phyloP scores from a whole-genome alignment of 225 moss, liverwort and hornwort species.

The Anthoceros angustus region DNA sequence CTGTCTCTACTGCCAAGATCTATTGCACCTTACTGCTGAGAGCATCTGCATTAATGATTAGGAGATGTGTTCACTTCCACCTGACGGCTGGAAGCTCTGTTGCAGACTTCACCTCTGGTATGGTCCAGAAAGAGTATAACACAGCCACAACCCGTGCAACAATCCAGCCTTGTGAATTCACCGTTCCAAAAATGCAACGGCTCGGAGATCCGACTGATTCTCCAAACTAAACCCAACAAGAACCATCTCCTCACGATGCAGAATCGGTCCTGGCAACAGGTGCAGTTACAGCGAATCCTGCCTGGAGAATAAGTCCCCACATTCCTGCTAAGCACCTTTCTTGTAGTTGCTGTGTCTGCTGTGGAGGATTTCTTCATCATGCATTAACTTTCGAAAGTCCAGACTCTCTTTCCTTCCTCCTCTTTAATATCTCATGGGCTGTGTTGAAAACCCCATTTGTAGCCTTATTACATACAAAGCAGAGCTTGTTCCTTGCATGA shows the following conservation, averaged over 20 bases:
- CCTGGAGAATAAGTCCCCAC: too few species aligned
- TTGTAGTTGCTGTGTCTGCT: too few species aligned
- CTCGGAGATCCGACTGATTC: too few species aligned
- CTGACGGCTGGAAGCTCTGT: constrained; percentile 76
- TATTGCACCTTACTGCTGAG: not conserved
- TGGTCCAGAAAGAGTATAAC: constrained; percentile 65
- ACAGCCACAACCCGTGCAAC: constrained; percentile 65
- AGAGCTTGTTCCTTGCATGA: constrained; percentile 60
- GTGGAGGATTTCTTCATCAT: too few species aligned
- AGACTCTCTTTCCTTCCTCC: constrained; percentile 35
- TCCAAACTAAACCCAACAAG: too few species aligned
- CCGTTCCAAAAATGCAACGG: too few species aligned
- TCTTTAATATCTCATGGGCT: constrained; percentile 67
- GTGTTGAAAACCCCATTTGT: constrained; percentile 96
- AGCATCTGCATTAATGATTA: not conserved
- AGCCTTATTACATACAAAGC: constrained; percentile 83
- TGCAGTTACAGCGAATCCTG: too few species aligned
- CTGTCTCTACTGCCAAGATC: not conserved
- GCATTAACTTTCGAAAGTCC: too few species aligned
- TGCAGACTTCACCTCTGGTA: constrained; percentile 74
- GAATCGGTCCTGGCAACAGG: too few species aligned
- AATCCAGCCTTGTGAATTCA: constrained; percentile 16
- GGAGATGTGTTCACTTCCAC: constrained; percentile 40
- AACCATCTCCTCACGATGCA: too few species aligned
- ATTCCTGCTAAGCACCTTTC: too few species aligned